Conservation (phyloP, 108 stramenopile species). For the Schizochytrium sp. region DNA sequence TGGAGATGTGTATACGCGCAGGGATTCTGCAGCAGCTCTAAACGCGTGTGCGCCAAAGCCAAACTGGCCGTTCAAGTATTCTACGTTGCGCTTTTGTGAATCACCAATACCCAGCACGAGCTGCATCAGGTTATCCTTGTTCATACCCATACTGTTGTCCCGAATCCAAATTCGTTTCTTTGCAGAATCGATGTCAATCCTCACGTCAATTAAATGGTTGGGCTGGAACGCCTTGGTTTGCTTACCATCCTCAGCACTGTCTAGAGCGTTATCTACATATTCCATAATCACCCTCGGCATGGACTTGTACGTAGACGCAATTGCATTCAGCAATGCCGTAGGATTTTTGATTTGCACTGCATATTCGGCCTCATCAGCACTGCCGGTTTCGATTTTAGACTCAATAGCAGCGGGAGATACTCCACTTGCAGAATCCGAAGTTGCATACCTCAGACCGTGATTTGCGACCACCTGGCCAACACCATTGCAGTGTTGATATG, state of each 20-base stretch:
- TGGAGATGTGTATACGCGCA: background rate
- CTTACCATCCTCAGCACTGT: conserved; percentile 7
- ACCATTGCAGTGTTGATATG: too few relatives aligned
- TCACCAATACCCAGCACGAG: conserved; percentile 28
- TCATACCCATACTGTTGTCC: conserved; percentile 38
- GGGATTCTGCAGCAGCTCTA: background rate
- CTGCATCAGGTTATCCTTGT: background rate
- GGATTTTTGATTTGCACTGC: conserved; percentile 33
- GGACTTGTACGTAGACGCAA: conserved; percentile 57
- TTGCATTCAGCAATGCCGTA: conserved; percentile 22
- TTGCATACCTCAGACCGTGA: too few relatives aligned
- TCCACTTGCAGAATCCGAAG: too few relatives aligned
- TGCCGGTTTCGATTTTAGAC: too few relatives aligned
- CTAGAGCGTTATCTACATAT: conserved; percentile 53
- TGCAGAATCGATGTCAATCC: conserved; percentile 26
- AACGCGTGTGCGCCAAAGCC: conserved; percentile 53
- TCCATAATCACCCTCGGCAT: conserved; percentile 45
- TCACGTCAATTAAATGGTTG: background rate
- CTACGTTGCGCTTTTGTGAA: conserved; percentile 8
- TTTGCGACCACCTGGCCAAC: too few relatives aligned
- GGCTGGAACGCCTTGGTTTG: background rate
- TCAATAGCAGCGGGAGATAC: too few relatives aligned
- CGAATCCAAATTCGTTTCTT: conserved; percentile 14
- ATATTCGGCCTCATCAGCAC: background rate
- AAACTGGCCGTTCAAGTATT: conserved; percentile 39